Base-by-base conservation (phyloP, 169 alveolate genomes). In the Blepharisma undulans region DNA sequence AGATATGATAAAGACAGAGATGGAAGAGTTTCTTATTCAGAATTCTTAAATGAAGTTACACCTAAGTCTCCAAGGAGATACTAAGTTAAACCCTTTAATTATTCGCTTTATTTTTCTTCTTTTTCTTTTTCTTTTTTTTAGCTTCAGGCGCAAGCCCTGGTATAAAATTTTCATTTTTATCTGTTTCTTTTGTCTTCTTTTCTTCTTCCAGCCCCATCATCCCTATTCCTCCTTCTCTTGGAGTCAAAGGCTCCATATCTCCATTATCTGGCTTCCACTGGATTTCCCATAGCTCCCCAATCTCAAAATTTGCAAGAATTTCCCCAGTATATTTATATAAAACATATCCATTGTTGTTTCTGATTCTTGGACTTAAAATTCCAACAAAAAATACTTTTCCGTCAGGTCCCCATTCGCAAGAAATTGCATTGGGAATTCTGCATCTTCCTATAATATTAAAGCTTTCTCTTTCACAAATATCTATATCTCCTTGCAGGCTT, bases 401-500 rank as follows among this genome's bases (percentile, higher is more conserved):
- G 85, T 91, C 91, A 2, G 95, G 93, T 19, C 95, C 86, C 97
- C 97, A 96, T 78, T 92, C 95, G 66, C 91, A 84, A 22, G 34
- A 72, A 22, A 90, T 92, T n/a, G 95, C 79, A 18, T 95, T 90
- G 59, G 88, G 85, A 21, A 95, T 84, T 87, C 93, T 94, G 27
- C 90, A 88, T 25, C 89, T 78, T 16, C 96, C 97, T 1, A 94
- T 29, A 22, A 92, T 91, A 25, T 78, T 72, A 27, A 87, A n/a
- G 12, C 22, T 72, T 10, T 92, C 88, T 60, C 91, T 32, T 29
- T 95, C 93, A 94, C 94, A 95, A 61, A 96, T 84, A 60, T 95
- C 96, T 12, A 96, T 92, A 12, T 95, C 97, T 27, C 98, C 98
- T 29, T 91, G 90, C 78, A 96, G 74, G 87, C 95, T 96, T 36